Evolutionary conservation across 345 rosid species (phyloP).

Genomic region (Eucalyptus polyanthemos): DNA sequence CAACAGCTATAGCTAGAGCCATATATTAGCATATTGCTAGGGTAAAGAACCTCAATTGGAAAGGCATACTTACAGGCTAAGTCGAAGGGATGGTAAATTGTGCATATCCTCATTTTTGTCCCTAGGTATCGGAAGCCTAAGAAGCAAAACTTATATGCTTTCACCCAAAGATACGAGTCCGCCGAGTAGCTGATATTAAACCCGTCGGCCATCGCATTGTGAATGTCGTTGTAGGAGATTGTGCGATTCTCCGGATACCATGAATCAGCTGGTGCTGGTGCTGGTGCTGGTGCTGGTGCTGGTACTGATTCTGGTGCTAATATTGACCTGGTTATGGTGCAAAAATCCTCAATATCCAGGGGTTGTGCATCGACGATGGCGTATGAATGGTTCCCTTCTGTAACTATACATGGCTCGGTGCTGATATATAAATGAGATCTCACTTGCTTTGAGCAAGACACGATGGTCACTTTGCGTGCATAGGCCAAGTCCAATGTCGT

Average conservation of each 20-base stretch:
- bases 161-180: fast-evolving
- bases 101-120: neutral
- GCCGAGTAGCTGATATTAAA: fast-evolving
- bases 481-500: too few relatives aligned
- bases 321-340: too few relatives aligned
- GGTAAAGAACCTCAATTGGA: neutral
- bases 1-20: neutral
- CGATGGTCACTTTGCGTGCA: fast-evolving
- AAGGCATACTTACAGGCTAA: neutral
- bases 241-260: neutral
- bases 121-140: neutral
- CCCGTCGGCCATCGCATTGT: neutral
- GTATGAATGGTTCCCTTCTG: too few relatives aligned
- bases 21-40: neutral
- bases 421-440: too few relatives aligned
- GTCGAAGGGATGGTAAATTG: fast-evolving
- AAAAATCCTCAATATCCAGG: too few relatives aligned
- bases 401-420: too few relatives aligned
- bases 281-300: too few relatives aligned
- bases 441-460: too few relatives aligned
- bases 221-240: neutral
- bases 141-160: neutral
- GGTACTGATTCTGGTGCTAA: fast-evolving
- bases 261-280: too few relatives aligned
- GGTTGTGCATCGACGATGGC: fast-evolving